Conservation (phyloP, 306 rosid genomes). For the Pyrus pyrifolia region DNA sequence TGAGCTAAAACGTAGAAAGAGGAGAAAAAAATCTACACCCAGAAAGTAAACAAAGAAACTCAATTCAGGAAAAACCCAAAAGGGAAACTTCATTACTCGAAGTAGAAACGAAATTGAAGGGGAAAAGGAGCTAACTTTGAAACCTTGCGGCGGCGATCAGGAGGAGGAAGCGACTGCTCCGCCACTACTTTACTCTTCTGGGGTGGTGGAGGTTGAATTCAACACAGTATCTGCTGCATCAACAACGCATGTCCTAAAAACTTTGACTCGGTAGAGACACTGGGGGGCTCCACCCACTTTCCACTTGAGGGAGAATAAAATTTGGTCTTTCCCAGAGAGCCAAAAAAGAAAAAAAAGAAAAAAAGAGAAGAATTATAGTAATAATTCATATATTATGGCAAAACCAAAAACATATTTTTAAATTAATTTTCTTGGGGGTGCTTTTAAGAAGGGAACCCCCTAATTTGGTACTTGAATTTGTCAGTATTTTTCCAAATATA, state of each 20-base stretch:
- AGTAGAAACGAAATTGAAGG: slow-evolving; percentile 11
- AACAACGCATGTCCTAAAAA: slow-evolving; percentile 27
- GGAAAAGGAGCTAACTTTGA: background rate
- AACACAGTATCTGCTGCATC: slow-evolving; percentile 18
- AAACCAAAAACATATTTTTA: background rate
- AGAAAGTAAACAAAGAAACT: slow-evolving; percentile 11
- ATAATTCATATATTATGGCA: slow-evolving; percentile 2
- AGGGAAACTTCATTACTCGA: slow-evolving; percentile 7
- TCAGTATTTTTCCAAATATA: background rate
- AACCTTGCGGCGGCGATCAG: slow-evolving; percentile 33
- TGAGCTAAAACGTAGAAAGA: background rate
- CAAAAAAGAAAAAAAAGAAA: background rate
- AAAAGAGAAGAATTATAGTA: background rate
- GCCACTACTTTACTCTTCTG: slow-evolving; percentile 17
- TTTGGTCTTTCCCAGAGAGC: background rate
- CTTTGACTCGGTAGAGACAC: slow-evolving; percentile 15
- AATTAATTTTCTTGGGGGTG: background rate
- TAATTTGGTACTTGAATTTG: background rate
- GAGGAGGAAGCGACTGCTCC: slow-evolving; percentile 26
- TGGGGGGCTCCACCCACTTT: slow-evolving; percentile 2
- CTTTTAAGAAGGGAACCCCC: background rate
- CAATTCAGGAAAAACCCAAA: slow-evolving; percentile 2
- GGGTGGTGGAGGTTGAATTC: slow-evolving; percentile 10
- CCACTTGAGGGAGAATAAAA: background rate
- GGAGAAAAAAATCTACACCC: background rate